These are phyloP conservation scores for Geotrichum fermentans DNA, from an alignment of 1,139 yeast species.

Conservation along the genomic window DNA sequence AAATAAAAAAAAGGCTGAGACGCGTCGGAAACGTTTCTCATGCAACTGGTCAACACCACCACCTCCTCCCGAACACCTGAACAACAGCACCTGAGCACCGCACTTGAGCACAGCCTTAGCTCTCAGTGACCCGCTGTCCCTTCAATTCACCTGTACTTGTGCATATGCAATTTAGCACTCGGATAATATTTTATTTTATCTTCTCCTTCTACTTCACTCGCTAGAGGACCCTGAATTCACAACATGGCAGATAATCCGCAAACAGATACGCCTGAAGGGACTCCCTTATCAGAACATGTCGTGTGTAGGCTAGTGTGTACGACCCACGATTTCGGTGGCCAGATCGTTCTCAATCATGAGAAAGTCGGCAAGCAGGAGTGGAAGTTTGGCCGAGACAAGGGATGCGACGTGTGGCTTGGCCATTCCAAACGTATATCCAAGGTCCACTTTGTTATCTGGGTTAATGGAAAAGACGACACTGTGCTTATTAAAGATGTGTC, in stretches of 20 bases:
- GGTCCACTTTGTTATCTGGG: conserved; percentile 18
- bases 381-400: conserved; percentile 69
- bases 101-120: too few relatives aligned
- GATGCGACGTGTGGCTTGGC: conserved; percentile 60
- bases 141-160: too few relatives aligned
- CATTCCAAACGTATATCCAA: conserved; percentile 54
- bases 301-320: conserved; percentile 15
- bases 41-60: conserved; percentile 5
- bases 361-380: conserved; percentile 77
- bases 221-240: too few relatives aligned
- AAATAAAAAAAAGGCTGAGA: too few relatives aligned
- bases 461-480: conserved; percentile 21
- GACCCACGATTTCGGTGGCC: conserved; percentile 16
- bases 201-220: too few relatives aligned
- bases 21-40: too few relatives aligned
- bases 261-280: too few relatives aligned
- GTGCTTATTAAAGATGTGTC: conserved; percentile 33
- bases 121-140: too few relatives aligned
- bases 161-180: too few relatives aligned
- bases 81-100: background rate
- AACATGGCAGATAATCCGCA: too few relatives aligned
- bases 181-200: too few relatives aligned
- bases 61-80: background rate
- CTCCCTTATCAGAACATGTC: background rate
- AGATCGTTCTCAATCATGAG: conserved; percentile 14